Evolutionary conservation across 306 rosid species (phyloP).

Genomic region (Cucurbita maxima): DNA sequence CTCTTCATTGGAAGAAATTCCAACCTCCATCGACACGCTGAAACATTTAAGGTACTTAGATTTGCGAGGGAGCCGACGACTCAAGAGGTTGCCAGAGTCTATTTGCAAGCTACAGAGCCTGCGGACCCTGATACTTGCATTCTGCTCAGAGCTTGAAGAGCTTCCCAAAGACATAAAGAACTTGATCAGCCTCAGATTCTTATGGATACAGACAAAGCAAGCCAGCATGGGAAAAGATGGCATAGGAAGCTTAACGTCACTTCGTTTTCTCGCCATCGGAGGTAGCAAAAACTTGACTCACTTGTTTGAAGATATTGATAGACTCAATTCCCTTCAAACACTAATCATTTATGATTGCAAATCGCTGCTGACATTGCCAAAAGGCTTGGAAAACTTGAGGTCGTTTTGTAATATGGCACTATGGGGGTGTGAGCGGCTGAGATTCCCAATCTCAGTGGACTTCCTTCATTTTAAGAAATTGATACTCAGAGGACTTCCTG

Average conservation of each 20-base stretch:
- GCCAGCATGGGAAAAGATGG: neutral
- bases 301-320: neutral
- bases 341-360: neutral
- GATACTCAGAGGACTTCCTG: neutral
- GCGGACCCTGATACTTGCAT: neutral
- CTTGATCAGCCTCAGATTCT: slow-evolving; percentile 8
- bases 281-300: neutral
- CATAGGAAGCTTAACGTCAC: neutral
- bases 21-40: neutral
- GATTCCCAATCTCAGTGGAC: neutral
- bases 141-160: neutral
- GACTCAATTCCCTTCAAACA: neutral
- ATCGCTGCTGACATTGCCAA: neutral
- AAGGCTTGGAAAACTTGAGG: neutral
- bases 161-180: slow-evolving; percentile 10
- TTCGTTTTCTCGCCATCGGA: neutral
- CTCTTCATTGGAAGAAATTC: neutral
- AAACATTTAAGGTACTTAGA: slow-evolving; percentile 6
- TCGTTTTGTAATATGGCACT: neutral
- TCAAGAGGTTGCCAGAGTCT: slow-evolving; percentile 7
- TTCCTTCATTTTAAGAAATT: neutral
- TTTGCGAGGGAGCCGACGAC: neutral
- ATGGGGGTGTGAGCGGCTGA: neutral
- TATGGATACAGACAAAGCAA: neutral
- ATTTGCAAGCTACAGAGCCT: slow-evolving; percentile 9